Evolutionary conservation across 192 early-diverging fungal species (phyloP), one percentile per base, ranked within the genome.

Genomic region (Martensiomyces pterosporus): DNA sequence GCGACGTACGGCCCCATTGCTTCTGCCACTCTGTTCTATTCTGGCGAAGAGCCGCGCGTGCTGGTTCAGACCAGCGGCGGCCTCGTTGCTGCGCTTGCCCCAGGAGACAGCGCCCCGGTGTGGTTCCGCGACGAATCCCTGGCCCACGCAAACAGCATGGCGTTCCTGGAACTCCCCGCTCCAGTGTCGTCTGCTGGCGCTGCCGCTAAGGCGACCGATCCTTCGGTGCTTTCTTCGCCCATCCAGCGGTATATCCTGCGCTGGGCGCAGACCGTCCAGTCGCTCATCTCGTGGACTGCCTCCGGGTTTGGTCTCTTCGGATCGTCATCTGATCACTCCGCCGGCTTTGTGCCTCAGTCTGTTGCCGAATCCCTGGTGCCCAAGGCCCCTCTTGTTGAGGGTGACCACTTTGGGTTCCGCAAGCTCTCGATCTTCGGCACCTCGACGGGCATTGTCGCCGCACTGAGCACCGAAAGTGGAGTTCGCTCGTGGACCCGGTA

Each of bases 121-220:
- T 98, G 95, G 95, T 71, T 80, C n/a, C 81, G 90, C 26, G 86
- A 93, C 39, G 95, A 98, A 64, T 81, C 88, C 15, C 69, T 96
- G 47, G 79, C 90, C 0, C 76, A 89, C 40, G 70, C 77, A 4
- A 61, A 62, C 2, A 82, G 82, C 22, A 79, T 85, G 33, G 84
- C 70, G 43, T 91, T 92, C 62, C 59, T 98, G 35, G 91, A 93
- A 34, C 70, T 98, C 6, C 90, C 91, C 2, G 47, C 59, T 12
- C 60, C 60, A 5, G 89, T 87, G 43, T 63, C 63, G 5, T 66
- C 60, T 0, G 61, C 56, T 9, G 76, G 72, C 24, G 47, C 54
- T 13, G 62, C 57, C 2, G 68, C 70, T 1, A 47, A 62, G 43
- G 60, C 60, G 9, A 60, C 60, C 3, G 67, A 57, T 49, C 56